Conservation (phyloP, 164 flowering plant genomes). For the Annona squamosa region DNA sequence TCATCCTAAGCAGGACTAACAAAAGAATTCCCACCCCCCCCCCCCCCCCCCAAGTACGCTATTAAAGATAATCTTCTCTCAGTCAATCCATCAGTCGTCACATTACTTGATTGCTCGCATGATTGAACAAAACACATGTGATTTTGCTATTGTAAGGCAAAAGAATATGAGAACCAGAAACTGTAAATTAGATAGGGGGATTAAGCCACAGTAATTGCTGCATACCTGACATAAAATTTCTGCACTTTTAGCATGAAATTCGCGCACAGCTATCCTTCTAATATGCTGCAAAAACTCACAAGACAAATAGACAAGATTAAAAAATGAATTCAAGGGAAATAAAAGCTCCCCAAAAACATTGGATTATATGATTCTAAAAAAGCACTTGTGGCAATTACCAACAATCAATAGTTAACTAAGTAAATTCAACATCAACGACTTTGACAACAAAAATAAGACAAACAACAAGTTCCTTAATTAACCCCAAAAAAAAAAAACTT, state of each 20-base stretch:
- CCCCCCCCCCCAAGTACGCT: too few species aligned
- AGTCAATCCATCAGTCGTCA: too few species aligned
- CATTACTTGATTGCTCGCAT: too few species aligned
- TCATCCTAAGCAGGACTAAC: too few species aligned
- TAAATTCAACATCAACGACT: too few species aligned
- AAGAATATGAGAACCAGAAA: not conserved
- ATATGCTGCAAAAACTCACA: constrained; percentile 45
- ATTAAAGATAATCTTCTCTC: too few species aligned
- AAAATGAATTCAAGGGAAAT: too few species aligned
- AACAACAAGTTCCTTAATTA: too few species aligned
- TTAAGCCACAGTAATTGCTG: not conserved
- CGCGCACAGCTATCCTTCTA: constrained; percentile 56
- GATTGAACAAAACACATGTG: not conserved
- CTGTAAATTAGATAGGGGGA: not conserved
- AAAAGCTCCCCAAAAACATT: not conserved
- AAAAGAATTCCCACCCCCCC: too few species aligned
- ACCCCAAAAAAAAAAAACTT: too few species aligned
- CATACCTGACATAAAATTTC: constrained; percentile 89
- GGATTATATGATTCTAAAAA: not conserved
- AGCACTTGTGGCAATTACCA: not conserved
- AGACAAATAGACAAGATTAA: not conserved
- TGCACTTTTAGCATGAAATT: constrained; percentile 65
- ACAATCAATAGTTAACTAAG: too few species aligned
- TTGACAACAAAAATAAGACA: too few species aligned
- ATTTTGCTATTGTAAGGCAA: not conserved